phyloP scores from a whole-genome alignment of 306 rosid genomes.

The Psophocarpus tetragonolobus region DNA sequence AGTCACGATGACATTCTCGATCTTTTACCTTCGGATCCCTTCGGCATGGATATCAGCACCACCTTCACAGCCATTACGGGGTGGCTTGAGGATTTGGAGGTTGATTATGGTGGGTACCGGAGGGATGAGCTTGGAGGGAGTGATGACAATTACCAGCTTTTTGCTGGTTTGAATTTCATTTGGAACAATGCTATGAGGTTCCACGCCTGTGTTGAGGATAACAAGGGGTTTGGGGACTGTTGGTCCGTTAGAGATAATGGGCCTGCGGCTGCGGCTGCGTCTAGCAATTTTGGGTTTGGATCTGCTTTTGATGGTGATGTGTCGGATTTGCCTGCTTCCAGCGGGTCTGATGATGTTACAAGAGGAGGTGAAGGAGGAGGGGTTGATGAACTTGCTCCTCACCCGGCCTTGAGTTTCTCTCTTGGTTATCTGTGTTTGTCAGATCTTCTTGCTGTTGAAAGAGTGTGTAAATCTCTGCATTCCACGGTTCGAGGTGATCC shows the following conservation, averaged over 20 bases:
- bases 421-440: constrained; percentile 63
- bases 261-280: constrained; percentile 35
- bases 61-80: constrained; percentile 74
- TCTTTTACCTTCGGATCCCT: constrained; percentile 91
- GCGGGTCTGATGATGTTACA: constrained; percentile 28
- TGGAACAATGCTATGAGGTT: constrained; percentile 66
- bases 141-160: constrained; percentile 51
- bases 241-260: constrained; percentile 37
- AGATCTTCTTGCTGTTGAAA: constrained; percentile 72
- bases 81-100: constrained; percentile 84
- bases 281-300: constrained; percentile 39
- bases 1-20: constrained; percentile 77
- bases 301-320: constrained; percentile 38
- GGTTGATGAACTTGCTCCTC: constrained; percentile 50
- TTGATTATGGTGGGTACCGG: constrained; percentile 56
- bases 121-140: constrained; percentile 47
- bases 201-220: constrained; percentile 47
- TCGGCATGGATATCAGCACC: constrained; percentile 63
- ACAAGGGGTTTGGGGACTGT: constrained; percentile 37
- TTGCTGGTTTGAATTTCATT: constrained; percentile 65
- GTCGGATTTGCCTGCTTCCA: constrained; percentile 16
- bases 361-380: neutral
- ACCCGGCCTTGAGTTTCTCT: constrained; percentile 53
- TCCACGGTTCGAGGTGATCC: constrained; percentile 63
- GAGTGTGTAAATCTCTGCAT: constrained; percentile 66